Percentiles rank a stretch among this genome's conserved stretches.
Evolutionary conservation across 371 early-diverging fungal species (phyloP).

Genomic region (Saksenaea vasiformis): DNA sequence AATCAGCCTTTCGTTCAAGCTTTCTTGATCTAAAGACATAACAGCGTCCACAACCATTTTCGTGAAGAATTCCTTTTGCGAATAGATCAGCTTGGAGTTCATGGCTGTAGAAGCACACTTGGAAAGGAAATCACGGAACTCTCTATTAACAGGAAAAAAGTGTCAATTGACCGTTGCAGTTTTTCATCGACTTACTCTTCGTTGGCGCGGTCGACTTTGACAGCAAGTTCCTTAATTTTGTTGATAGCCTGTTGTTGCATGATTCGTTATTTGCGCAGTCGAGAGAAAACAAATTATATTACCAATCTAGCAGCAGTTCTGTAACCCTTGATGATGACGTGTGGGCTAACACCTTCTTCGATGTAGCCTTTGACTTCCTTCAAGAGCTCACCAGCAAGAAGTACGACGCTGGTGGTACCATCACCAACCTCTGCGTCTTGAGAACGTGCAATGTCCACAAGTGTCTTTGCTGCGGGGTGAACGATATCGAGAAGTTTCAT

Average conservation of each 20-base stretch:
- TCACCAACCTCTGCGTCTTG: constrained; percentile 99
- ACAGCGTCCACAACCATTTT: constrained; percentile 99
- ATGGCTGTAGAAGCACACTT: constrained; percentile 98
- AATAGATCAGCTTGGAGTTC: constrained; percentile 98
- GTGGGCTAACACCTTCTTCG: constrained; percentile 96
- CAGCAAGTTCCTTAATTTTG: constrained; percentile 86
- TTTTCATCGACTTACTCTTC: constrained; percentile 57
- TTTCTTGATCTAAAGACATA: constrained; percentile 88
- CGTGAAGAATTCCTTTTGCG: constrained; percentile 97
- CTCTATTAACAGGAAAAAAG: constrained; percentile 43
- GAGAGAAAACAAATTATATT: constrained; percentile 5
- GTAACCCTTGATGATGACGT: constrained; percentile 94
- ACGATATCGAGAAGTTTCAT: constrained; percentile 97
- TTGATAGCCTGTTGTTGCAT: constrained; percentile 63
- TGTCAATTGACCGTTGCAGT: background rate
- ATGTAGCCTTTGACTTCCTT: constrained; percentile 92
- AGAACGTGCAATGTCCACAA: constrained; percentile 97
- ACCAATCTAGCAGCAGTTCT: constrained; percentile 82
- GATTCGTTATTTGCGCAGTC: background rate
- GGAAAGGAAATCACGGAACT: constrained; percentile 89
- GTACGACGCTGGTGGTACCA: constrained; percentile 99
- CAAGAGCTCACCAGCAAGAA: constrained; percentile 97
- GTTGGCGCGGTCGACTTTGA: constrained; percentile 75
- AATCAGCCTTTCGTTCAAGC: constrained; percentile 92
- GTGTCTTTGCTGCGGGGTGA: constrained; percentile 98